Base-by-base conservation (phyloP, 768 basidiomycete species). In the Lactarius hengduanensis region DNA sequence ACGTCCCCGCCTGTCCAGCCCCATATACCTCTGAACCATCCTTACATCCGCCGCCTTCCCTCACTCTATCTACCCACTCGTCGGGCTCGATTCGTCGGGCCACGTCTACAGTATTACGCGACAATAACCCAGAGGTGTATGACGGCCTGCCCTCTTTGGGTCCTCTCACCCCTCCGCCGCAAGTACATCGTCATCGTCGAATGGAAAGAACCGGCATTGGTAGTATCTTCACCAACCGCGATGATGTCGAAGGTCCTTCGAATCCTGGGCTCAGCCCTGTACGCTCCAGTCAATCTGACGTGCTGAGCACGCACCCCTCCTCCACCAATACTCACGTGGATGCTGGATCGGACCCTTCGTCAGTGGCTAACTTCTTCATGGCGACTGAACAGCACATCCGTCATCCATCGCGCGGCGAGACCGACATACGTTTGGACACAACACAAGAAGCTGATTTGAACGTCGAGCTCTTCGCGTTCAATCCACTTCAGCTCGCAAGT, bases 401-500 rank as follows among this genome's bases (percentile, higher is more conserved):
- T 11, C 61, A 56, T 50, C 4, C 65, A 2, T 70, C 68, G 32
- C 32, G 32, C 32, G 32, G 47, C 36, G 50, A 40, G 15, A 40
- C 15, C 38, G 38, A 40, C 13, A 40, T 40, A 5, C 15, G 38
- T 15, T 40, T 11, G 13, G 38, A 15, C 38, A 40, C 13, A 40
- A 40, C 38, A 40, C 38, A 15, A 40, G 38, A 40, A 15, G 38
- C 15, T 5, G 13, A 15, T 11, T 40, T 79, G 43, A 83, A 95
- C 74, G 84, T 88, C 1, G 76, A 83, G 1, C 92, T 93, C 0
- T 97, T 96, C 76, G 74, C 73, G 15, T 87, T 88, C 72, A 87
- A 86, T 62, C 92, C 96, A 0, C 84, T 82, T 67, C 79, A 82
- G 58, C 86, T 98, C 18, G 94, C 95, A 0, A 15, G 13, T 66